Conservation (phyloP, 495 filamentous ascomycete species). For the Bryoglossum gracile region DNA sequence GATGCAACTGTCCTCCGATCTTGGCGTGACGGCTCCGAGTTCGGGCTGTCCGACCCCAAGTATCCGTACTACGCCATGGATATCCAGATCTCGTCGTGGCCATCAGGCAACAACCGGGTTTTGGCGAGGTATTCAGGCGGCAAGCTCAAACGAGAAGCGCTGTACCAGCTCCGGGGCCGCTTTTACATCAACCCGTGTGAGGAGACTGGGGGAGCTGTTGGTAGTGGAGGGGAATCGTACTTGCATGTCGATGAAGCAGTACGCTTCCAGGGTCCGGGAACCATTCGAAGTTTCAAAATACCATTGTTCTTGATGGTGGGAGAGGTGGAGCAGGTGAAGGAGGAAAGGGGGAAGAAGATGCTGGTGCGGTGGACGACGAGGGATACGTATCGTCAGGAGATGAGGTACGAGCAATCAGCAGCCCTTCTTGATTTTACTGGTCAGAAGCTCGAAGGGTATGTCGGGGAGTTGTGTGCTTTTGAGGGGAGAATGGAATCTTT, state of each 20-base stretch:
- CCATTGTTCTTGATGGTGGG: conserved; percentile 10
- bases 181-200: conserved; percentile 9
- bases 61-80: conserved; percentile 17
- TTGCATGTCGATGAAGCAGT: conserved; percentile 15
- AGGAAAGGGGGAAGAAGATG: not conserved
- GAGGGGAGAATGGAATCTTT: conserved; percentile 14
- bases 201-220: not conserved
- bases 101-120: conserved; percentile 2
- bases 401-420: conserved; percentile 11
- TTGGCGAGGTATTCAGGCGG: conserved; percentile 7
- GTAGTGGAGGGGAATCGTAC: conserved; percentile 8
- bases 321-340: conserved; percentile 1
- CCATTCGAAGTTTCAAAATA: conserved; percentile 5
- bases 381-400: conserved; percentile 10
- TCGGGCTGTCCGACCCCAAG: conserved; percentile 5
- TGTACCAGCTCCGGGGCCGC: conserved; percentile 15
- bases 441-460: not conserved
- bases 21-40: conserved; percentile 12
- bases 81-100: conserved; percentile 9
- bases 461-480: conserved; percentile 3
- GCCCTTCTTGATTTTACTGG: conserved; percentile 1
- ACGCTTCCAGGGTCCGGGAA: conserved; percentile 17
- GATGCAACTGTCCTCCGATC: conserved; percentile 13
- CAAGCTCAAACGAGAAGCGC: conserved; percentile 12
- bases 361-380: conserved; percentile 12